Base-by-base conservation (phyloP, 2,329 filamentous ascomycete genomes). In the Sporothrix inflata region DNA sequence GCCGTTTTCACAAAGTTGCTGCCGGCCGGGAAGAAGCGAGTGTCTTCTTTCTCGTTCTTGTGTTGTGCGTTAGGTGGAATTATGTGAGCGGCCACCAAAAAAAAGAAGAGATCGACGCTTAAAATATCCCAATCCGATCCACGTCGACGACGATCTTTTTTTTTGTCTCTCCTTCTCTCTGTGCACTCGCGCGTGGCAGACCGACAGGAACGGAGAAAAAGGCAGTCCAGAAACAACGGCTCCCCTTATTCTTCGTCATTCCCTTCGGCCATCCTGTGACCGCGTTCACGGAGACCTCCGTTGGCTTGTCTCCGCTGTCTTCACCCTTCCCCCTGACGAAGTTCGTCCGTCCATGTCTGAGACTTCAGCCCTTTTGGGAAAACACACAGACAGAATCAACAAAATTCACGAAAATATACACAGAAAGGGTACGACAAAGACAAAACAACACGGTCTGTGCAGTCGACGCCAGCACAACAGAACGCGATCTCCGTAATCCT, bases 1-100 rank as follows among this genome's bases (percentile, higher is more conserved):
- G 38, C 38, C 9, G 60, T 65, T 42, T 65, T 21, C n/a, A 16
- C 38, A 65, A 45, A 65, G 38, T 45, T 45, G 38, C 38, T 65
- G 21, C 60, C 60, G 38, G 60, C 38, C 60, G 60, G 38, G 60
- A 42, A 65, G 38, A 65, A 63, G 57, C 57, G 38, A 63, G 11
- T 63, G 27, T 2, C 19, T 61, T 24, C 27, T 19, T 34, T 55
- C 9, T 24, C 51, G 16, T 30, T 30, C 55, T 40, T 4, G 55
- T 3, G 30, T 3, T 34, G 30, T 34, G 6, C 30, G 30, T 60
- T 38, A 38, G 38, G 60, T 27, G 60, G 55, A 11, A 45, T 42
- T 65, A 38, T 45, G 21, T 16, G 38, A 45, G 60, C 34, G 51
- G 51, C 57, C 16, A 40, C 34, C 34, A 12, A 11, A 27, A 49